Evolutionary conservation across 1,284 basidiomycete genomes (phyloP).

Genomic region (Testicularia cyperi): DNA sequence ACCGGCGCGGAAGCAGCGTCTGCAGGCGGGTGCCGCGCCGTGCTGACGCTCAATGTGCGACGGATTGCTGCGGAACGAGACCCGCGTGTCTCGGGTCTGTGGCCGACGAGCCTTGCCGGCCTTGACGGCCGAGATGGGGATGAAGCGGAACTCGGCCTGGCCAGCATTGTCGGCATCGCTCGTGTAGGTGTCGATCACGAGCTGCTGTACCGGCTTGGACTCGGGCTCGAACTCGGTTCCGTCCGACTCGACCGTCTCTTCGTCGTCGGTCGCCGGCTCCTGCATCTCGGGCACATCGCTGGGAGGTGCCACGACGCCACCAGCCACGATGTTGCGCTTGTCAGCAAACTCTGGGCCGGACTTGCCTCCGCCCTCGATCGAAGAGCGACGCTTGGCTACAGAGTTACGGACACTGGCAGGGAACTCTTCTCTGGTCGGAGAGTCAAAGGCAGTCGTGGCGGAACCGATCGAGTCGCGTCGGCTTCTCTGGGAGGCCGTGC

Average conservation of each 20-base stretch:
- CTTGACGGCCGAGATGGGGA: conserved; percentile 37
- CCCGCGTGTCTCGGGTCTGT: conserved; percentile 36
- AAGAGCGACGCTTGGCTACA: too few relatives aligned
- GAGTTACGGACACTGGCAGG: background rate
- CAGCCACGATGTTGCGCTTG: background rate
- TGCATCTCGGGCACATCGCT: conserved; percentile 26
- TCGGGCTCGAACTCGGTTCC: conserved; percentile 22
- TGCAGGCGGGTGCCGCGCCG: conserved; percentile 20
- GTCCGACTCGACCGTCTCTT: conserved; percentile 20
- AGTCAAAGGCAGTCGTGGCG: conserved; percentile 41
- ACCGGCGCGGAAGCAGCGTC: conserved; percentile 41
- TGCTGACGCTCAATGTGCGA: conserved; percentile 24
- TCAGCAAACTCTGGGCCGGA: too few relatives aligned
- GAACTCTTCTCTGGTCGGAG: conserved; percentile 25
- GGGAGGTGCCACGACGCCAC: conserved; percentile 28
- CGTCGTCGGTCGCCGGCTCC: too few relatives aligned
- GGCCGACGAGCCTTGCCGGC: conserved; percentile 26
- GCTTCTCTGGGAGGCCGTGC: conserved; percentile 19
- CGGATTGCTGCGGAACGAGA: conserved; percentile 31
- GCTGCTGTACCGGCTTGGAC: conserved; percentile 6
- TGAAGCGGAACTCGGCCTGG: conserved; percentile 24
- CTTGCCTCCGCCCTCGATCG: too few relatives aligned
- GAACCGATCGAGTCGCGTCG: conserved; percentile 37
- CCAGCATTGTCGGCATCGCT: conserved; percentile 3
- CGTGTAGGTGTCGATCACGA: conserved; percentile 20